Base-by-base conservation (phyloP, 2,329 filamentous ascomycete genomes). In the Fusarium udum region DNA sequence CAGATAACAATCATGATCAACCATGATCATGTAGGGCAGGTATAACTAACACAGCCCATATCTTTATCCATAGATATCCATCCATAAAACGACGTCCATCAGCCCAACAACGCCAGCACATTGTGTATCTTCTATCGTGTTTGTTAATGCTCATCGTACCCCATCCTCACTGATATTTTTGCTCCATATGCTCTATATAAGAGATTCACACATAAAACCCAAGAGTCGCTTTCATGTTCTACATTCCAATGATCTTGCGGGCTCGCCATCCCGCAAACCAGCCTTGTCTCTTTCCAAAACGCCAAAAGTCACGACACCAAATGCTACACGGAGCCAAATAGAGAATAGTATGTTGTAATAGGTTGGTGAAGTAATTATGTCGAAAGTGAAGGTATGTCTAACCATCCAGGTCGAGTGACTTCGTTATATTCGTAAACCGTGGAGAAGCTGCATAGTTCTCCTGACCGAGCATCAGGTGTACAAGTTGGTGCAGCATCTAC, bases 251-350 rank as follows among this genome's bases (percentile, higher is more conserved):
- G 52, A 51, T 46, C 48, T 61, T 43, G 67, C 45, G 28, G 53
- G 42, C 39, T 71, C 42, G 61, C 67, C 71, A 74, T 74, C 61
- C 64, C 59, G 52, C 68, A 45, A 67, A 71, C 49, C 46, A 61
- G 45, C 56, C 45, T 53, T 49, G 39, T 59, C 46, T 67, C 70
- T 69, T 67, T 63, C 73, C 71, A 57, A 77, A 77, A 76, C 75
- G 73, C 75, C 75, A 59, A 28, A 28, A 42, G 48, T 57, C 61
- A 75, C 67, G 55, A 63, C 32, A 58, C 64, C 70, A 63, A 71
- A 68, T 67, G 73, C 67, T 64, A 48, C 58, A 32, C 52, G 49
- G 55, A 64, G 60, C 61, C 51, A 52, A 68, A 56, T 31, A 62
- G 63, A 63, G 61, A 67, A 64, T 53, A 68, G 46, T 46, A 49